Evolutionary conservation across 2,329 filamentous ascomycete species (phyloP).

Genomic region (Neonectria magnoliae): DNA sequence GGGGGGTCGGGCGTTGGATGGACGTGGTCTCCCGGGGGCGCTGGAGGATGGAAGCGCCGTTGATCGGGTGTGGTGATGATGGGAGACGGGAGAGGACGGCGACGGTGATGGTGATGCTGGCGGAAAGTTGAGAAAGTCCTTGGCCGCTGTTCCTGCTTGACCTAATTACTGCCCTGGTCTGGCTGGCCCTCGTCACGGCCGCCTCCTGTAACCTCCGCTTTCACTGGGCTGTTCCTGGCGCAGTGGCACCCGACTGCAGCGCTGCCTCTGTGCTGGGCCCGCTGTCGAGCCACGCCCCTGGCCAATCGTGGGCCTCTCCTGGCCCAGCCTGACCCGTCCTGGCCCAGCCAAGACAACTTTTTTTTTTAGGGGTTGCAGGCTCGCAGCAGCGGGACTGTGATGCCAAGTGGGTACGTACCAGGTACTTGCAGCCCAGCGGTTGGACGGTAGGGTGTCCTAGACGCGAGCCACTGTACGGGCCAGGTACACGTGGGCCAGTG

Average conservation of each 20-base stretch:
- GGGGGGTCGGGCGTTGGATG: constrained; percentile 23
- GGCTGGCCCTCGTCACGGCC: constrained; percentile 14
- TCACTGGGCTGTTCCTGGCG: constrained; percentile 30
- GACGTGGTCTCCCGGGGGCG: constrained; percentile 23
- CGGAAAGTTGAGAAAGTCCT: constrained; percentile 20
- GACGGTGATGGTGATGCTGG: constrained; percentile 21
- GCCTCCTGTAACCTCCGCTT: constrained; percentile 26
- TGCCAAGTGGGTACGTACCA: background rate
- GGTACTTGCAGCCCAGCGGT: background rate
- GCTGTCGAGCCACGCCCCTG: constrained; percentile 20
- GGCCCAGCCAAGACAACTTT: constrained; percentile 30
- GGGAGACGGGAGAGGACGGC: constrained; percentile 11
- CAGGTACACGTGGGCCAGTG: constrained; percentile 21
- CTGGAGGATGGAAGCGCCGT: constrained; percentile 15
- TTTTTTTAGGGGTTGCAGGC: constrained; percentile 43
- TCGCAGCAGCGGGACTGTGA: constrained; percentile 17
- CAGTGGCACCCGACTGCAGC: constrained; percentile 20
- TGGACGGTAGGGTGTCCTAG: constrained; percentile 22
- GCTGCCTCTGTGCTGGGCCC: constrained; percentile 14
- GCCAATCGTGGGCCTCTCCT: constrained; percentile 32
- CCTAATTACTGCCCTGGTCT: constrained; percentile 14
- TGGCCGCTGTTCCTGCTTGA: constrained; percentile 5
- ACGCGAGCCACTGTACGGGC: constrained; percentile 12
- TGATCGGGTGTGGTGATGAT: constrained; percentile 1
- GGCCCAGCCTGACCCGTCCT: constrained; percentile 20